A percentile compares a stretch with the other conserved stretches of the same genome.
Evolutionary conservation across 805 yeast species (phyloP).

Genomic region (Metschnikowia drakensbergensis): DNA sequence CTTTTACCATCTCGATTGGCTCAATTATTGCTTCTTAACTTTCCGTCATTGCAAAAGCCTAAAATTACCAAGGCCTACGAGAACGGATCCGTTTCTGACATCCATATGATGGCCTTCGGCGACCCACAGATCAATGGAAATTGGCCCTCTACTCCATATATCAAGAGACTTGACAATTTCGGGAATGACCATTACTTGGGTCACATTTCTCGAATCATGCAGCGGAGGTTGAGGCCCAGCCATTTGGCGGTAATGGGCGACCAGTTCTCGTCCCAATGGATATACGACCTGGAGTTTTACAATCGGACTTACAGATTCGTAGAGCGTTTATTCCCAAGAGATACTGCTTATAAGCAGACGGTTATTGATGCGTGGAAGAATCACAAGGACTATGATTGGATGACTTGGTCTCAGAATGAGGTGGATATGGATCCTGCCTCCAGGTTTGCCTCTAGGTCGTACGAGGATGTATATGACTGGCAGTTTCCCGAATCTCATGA

Average conservation of each 20-base stretch:
- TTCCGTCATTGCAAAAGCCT: constrained; percentile 20
- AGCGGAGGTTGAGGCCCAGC: constrained; percentile 60
- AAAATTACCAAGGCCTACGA: constrained; percentile 8
- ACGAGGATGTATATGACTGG: constrained; percentile 68
- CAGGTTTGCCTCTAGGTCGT: constrained; percentile 38
- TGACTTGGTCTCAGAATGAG: constrained; percentile 43
- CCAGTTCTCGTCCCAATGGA: constrained; percentile 92
- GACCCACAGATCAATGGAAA: constrained; percentile 97
- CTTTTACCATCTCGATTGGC: constrained; percentile 14
- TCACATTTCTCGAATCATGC: constrained; percentile 71
- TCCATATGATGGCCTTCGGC: constrained; percentile 79
- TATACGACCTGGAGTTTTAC: constrained; percentile 78
- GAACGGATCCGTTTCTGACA: constrained; percentile 35
- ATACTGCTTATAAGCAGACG: constrained; percentile 45
- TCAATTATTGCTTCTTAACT: constrained; percentile 18
- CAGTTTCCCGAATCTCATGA: constrained; percentile 25
- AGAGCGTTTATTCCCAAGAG: constrained; percentile 63
- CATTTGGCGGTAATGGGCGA: constrained; percentile 93
- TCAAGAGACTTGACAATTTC: constrained; percentile 73
- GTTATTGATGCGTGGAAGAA: constrained; percentile 45
- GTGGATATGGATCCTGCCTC: constrained; percentile 29
- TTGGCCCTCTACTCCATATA: constrained; percentile 64
- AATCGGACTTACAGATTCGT: constrained; percentile 73
- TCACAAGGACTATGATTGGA: constrained; percentile 58
- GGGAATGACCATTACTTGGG: constrained; percentile 91